Percentiles rank a stretch among this genome's conserved stretches.
Evolutionary conservation across 495 filamentous ascomycete species (phyloP).

Genomic region (Hypoxylon fuscum): DNA sequence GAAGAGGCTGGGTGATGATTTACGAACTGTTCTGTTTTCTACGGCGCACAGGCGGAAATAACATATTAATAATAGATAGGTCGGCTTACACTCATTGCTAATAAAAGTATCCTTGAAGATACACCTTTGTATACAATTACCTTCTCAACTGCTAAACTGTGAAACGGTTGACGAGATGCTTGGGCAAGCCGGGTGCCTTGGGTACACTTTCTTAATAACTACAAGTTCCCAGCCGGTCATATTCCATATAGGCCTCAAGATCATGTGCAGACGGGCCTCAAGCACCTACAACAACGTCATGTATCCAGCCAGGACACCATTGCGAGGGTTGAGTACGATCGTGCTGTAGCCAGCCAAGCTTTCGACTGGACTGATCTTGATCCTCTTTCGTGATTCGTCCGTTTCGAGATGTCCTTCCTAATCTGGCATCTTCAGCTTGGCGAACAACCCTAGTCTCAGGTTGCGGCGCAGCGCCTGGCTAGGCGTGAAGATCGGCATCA

Average conservation of each 20-base stretch:
- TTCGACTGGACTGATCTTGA: too few relatives aligned
- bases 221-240: too few relatives aligned
- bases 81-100: slow-evolving; percentile 4
- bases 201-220: too few relatives aligned
- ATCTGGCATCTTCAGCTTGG: slow-evolving; percentile 2
- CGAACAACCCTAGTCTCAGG: background rate
- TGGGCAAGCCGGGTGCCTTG: too few relatives aligned
- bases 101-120: slow-evolving; percentile 8
- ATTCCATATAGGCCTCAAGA: too few relatives aligned
- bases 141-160: too few relatives aligned
- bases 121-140: background rate
- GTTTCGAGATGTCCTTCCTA: slow-evolving; percentile 18
- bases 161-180: too few relatives aligned
- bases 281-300: too few relatives aligned
- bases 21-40: slow-evolving; percentile 18
- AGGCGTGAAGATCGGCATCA: slow-evolving; percentile 11
- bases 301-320: too few relatives aligned
- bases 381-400: slow-evolving; percentile 4
- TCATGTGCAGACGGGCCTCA: too few relatives aligned
- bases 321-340: too few relatives aligned
- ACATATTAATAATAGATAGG: slow-evolving; percentile 19
- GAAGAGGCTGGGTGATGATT: slow-evolving; percentile 15
- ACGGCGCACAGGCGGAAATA: slow-evolving; percentile 22
- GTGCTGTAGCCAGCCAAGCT: too few relatives aligned
- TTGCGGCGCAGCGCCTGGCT: slow-evolving; percentile 11